A percentile compares a stretch with the other conserved stretches of the same genome.
phyloP scores from a whole-genome alignment of 2,329 filamentous ascomycete species.

The Talaromyces atroroseus region DNA sequence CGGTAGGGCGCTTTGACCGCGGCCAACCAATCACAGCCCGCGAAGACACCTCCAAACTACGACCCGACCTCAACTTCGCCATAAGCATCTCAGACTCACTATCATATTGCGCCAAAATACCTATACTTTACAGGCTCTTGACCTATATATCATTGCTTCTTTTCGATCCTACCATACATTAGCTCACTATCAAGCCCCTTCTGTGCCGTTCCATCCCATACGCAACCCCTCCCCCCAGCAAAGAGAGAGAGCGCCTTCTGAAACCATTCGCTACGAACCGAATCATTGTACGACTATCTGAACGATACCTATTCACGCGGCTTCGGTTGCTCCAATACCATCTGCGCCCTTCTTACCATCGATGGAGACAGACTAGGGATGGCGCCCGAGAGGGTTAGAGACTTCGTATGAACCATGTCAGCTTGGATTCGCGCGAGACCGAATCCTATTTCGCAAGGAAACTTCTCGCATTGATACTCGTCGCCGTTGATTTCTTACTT shows the following conservation, averaged over 20 bases:
- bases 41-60: neutral
- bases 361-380: slow-evolving; percentile 1
- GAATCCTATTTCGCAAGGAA: neutral
- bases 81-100: neutral
- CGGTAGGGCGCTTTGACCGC: too few species aligned
- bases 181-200: neutral
- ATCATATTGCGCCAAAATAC: neutral
- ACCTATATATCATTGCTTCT: neutral
- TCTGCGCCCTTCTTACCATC: neutral
- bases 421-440: neutral
- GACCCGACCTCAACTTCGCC: neutral
- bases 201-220: neutral
- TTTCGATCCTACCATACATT: neutral
- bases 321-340: neutral
- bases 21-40: neutral
- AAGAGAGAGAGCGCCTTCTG: neutral
- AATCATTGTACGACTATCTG: neutral
- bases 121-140: too few species aligned
- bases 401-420: neutral
- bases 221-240: neutral
- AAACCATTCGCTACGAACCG: neutral
- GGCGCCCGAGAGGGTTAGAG: neutral
- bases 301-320: neutral
- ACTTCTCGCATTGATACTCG: neutral
- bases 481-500: neutral